These are phyloP conservation scores for Castanospermum australe DNA, from an alignment of 306 rosid species.

Conservation along the genomic window DNA sequence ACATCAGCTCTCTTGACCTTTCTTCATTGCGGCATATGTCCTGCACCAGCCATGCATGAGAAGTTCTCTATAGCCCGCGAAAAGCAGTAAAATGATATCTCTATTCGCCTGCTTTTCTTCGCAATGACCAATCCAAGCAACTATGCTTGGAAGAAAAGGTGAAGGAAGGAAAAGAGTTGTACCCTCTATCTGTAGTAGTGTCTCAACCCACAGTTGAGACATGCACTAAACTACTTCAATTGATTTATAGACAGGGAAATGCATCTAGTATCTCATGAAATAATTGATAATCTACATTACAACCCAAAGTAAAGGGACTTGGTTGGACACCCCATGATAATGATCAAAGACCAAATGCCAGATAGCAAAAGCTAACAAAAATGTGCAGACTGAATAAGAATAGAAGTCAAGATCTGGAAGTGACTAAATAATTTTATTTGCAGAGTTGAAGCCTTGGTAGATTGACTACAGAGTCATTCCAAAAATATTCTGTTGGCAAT, in stretches of 20 bases:
- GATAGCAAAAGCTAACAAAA: slow-evolving; percentile 16
- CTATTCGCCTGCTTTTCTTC: slow-evolving; percentile 73
- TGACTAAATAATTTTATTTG: slow-evolving; percentile 14
- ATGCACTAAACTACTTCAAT: background rate
- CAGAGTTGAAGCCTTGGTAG: slow-evolving; percentile 14
- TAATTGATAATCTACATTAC: background rate
- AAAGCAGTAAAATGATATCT: slow-evolving; percentile 63
- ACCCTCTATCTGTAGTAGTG: background rate
- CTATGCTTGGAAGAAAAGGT: no score
- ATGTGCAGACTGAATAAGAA: slow-evolving; percentile 10
- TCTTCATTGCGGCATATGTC: slow-evolving; percentile 42
- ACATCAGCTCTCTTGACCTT: slow-evolving; percentile 59
- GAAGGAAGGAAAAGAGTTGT: background rate
- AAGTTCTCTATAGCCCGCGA: slow-evolving; percentile 66
- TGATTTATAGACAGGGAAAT: no score
- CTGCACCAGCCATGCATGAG: slow-evolving; percentile 57
- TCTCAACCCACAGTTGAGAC: background rate
- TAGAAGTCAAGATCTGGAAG: slow-evolving; percentile 19
- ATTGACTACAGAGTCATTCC: slow-evolving; percentile 24
- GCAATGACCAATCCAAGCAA: slow-evolving; percentile 56
- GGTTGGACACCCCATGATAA: background rate
- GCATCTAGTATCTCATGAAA: background rate
- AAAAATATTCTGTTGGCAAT: background rate
- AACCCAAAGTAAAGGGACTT: background rate
- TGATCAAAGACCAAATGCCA: background rate